phyloP scores from a whole-genome alignment of 495 filamentous ascomycete species.

The Corynascus novoguineensis region DNA sequence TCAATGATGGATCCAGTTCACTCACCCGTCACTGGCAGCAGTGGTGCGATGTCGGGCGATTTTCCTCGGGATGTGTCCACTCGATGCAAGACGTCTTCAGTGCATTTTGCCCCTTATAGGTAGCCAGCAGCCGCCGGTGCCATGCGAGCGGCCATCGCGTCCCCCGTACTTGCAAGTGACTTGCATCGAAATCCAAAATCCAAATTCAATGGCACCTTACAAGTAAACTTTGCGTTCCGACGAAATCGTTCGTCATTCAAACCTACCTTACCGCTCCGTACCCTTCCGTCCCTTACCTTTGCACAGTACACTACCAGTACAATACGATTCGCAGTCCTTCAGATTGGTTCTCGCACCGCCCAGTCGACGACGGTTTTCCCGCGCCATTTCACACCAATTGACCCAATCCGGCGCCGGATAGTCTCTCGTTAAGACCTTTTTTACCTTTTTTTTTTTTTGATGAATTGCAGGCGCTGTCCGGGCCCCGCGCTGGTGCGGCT shows the following conservation, averaged over 20 bases:
- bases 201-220: no score
- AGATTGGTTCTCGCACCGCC: not conserved
- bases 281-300: no score
- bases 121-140: not conserved
- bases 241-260: no score
- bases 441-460: constrained; percentile 8
- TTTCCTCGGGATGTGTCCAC: constrained; percentile 3
- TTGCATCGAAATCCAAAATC: no score
- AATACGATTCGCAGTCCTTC: not conserved
- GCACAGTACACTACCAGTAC: no score
- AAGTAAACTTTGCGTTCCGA: no score
- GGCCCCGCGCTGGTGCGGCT: constrained; percentile 29
- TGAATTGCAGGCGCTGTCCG: constrained; percentile 20
- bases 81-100: not conserved
- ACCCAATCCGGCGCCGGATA: not conserved
- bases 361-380: not conserved
- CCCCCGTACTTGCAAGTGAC: no score
- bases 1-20: no score
- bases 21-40: not conserved
- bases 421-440: not conserved
- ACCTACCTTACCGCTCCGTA: no score
- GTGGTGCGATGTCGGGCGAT: constrained; percentile 9
- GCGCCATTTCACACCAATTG: not conserved
- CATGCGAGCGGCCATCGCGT: not conserved
- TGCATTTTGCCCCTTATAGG: constrained; percentile 5